Base-by-base conservation (phyloP, 2,329 filamentous ascomycete genomes). In the Trichoderma afroharzianum region DNA sequence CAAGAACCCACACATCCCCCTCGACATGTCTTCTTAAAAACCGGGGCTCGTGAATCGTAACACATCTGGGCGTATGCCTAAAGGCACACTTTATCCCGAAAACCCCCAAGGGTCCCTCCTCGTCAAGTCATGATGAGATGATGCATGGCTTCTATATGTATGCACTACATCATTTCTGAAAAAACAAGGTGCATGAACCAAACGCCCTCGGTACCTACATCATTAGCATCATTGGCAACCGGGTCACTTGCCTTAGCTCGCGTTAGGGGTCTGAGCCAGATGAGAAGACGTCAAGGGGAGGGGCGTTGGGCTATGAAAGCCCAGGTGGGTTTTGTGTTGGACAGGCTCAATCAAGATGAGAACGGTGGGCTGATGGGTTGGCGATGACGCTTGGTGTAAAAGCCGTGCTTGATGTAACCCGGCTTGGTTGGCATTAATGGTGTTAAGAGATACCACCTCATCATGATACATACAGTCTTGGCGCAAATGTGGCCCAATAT, bases 171-270 rank as follows among this genome's bases (percentile, higher is more conserved):
- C 57, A 53, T 47, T 15, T 18, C 39, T n/a, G 39, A 18, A 43
- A 57, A 24, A 50, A 28, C 66, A 62, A 14, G 21, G 66, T 62
- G 66, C 66, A 69, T 69, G 66, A 69, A 69, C 66, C 66, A 59
- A 47, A 68, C 32, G 8, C 66, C 28, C 30, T 50, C 63, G 50
- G 32, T 61, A 26, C 39, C 26, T 33, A 59, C 43, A 18, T 66
- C 43, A n/a, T 36, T 58, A 33, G 66, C 57, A 62, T 53, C 47
- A 53, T 53, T 53, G 47, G 21, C 47, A 53, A 18, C 59, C 57
- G 57, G 66, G 57, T 36, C 47, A 26, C 66, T 26, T 69, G 57
- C 66, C 36, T 69, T 69, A 69, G 66, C 66, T 62, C n/a, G 28
- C 11, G 66, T 62, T 62, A 69, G 57, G 66, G 66, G 57, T 53